Evolutionary conservation across 495 filamentous ascomycete genomes (phyloP), one percentile per base, ranked within the genome.

Genomic region (Aspergillus sparsus): DNA sequence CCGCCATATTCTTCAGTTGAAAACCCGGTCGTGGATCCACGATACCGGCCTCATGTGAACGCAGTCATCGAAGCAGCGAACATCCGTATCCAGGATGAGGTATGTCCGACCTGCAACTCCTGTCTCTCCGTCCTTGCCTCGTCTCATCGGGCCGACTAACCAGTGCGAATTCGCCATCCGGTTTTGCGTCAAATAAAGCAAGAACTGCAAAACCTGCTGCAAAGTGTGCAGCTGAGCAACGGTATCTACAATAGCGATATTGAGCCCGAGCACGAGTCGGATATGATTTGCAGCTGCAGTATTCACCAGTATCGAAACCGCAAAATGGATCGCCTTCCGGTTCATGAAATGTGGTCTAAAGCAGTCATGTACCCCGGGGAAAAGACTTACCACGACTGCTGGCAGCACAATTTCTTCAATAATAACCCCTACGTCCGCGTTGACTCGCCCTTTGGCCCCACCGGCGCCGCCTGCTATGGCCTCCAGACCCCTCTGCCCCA

Each of bases 311-410:
- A 77, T 51, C 55, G 64, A 44, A 44, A 42, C 27, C 62, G 47
- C 21, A 81, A 80, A 59, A 55, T 56, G 34, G 58, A 55, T 12
- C 76, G 78, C 13, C 68, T 77, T 7, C 42, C 37, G 0, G 66
- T 79, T 7, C 75, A 74, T 37, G 68, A 77, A 5, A 65, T 67
- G 61, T 81, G 78, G 78, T 68, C 75, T 12, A 69, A 72, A 60
- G 78, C 78, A 0, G 77, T 81, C 21, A 78, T 80, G 66, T 81
- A 80, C 62, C 76, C 78, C 37, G 77, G 78, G 61, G 77, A 80
- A 62, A 77, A 72, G 55, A 21, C 57, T 10, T 55, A 55, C 35
- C 13, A 55, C 18, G 53, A 55, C 16, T 55, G 35, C 15, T 55
- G 10, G 10, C 16, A 18, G 7, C 6, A 12, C 15, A 34, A 6